Percentiles rank a stretch among this genome's conserved stretches.
phyloP scores from a whole-genome alignment of 1,284 basidiomycete species.

The Pulveroboletus sp. region DNA sequence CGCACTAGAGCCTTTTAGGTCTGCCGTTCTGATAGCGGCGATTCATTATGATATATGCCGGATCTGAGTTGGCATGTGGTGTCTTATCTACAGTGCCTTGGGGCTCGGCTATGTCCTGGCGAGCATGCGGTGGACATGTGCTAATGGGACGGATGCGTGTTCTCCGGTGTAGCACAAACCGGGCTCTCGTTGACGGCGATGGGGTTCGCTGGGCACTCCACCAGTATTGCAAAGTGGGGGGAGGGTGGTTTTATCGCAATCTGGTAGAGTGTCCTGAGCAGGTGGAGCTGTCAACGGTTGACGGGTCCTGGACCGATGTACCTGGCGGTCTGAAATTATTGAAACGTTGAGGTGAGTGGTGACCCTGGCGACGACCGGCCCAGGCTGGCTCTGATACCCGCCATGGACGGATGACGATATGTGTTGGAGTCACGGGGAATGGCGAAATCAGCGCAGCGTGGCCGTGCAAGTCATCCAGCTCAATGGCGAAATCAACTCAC shows the following conservation, averaged over 20 bases:
- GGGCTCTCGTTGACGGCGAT: not conserved
- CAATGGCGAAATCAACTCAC: conserved; percentile 36
- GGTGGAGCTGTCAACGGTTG: not conserved
- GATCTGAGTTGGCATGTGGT: conserved; percentile 7
- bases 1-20: no score
- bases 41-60: not conserved
- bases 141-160: not conserved
- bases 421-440: conserved; percentile 13
- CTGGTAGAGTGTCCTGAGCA: not conserved
- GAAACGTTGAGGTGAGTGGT: not conserved
- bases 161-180: not conserved
- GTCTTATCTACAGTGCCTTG: not conserved
- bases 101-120: not conserved
- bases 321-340: not conserved
- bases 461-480: not conserved
- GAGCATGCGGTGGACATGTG: not conserved
- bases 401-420: not conserved
- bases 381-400: not conserved
- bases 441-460: conserved; percentile 31
- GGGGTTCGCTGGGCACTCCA: not conserved
- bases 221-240: not conserved
- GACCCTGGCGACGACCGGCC: not conserved
- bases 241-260: not conserved
- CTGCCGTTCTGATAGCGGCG: not conserved
- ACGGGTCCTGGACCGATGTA: not conserved